Evolutionary conservation across 2,329 filamentous ascomycete genomes (phyloP).

Genomic region (Myriosclerotinia curreyana): DNA sequence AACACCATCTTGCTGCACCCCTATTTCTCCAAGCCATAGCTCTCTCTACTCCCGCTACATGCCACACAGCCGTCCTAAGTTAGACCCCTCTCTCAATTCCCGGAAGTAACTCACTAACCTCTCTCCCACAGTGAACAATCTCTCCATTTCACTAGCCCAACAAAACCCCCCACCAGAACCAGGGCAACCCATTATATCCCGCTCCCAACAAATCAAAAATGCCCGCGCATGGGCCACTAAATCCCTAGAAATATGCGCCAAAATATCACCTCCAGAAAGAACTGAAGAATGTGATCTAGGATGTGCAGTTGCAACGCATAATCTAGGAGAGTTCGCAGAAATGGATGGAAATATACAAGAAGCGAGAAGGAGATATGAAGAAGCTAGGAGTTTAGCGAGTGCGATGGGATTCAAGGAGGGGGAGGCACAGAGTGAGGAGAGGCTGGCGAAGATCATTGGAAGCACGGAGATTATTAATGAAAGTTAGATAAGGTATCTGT

Average conservation of each 20-base stretch:
- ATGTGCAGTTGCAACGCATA: conserved; percentile 81
- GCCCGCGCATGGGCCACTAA: conserved; percentile 78
- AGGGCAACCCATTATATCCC: conserved; percentile 47
- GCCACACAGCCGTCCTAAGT: conserved; percentile 79
- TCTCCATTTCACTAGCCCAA: conserved; percentile 67
- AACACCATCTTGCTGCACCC: conserved; percentile 78
- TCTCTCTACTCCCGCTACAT: conserved; percentile 60
- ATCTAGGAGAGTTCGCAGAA: conserved; percentile 78
- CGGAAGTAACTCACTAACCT: conserved; percentile 16
- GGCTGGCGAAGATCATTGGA: conserved; percentile 41
- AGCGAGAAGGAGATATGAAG: conserved; percentile 65
- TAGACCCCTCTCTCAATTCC: conserved; percentile 38
- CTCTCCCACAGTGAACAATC: conserved; percentile 66
- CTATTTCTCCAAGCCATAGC: conserved; percentile 82
- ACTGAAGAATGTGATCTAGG: conserved; percentile 79
- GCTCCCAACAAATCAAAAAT: conserved; percentile 62
- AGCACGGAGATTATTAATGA: conserved; percentile 1
- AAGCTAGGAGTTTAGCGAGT: conserved; percentile 62
- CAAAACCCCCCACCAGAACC: conserved; percentile 40
- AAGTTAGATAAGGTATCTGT: neutral
- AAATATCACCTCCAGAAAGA: conserved; percentile 62
- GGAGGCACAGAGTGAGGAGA: conserved; percentile 51
- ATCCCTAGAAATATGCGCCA: conserved; percentile 63
- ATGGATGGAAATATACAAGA: conserved; percentile 64
- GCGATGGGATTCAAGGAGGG: conserved; percentile 53